These are phyloP conservation scores for Yamagishiella unicocca DNA, from an alignment of 139 green algal species.

Conservation along the genomic window DNA sequence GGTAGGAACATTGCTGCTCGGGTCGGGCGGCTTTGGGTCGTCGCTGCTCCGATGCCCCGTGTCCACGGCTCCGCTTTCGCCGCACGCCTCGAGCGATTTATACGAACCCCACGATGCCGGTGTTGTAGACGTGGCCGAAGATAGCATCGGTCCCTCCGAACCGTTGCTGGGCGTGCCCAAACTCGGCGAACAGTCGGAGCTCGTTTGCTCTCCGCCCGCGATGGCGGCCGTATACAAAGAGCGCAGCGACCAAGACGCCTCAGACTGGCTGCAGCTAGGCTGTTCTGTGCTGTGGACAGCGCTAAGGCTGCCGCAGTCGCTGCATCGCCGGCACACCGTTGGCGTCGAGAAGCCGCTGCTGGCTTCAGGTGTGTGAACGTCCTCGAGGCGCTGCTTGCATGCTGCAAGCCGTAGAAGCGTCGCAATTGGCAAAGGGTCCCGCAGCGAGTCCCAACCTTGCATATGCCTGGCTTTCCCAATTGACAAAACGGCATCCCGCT, in stretches of 20 bases:
- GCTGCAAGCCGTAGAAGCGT: slow-evolving; percentile 20
- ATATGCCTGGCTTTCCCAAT: slow-evolving; percentile 4
- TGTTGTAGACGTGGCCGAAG: background rate
- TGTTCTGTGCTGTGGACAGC: slow-evolving; percentile 28
- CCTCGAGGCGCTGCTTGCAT: slow-evolving; percentile 23
- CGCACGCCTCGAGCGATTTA: background rate
- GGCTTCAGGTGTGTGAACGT: background rate
- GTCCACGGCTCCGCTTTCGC: no score
- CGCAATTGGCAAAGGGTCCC: slow-evolving; percentile 27
- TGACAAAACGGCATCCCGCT: background rate
- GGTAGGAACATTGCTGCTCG: no score
- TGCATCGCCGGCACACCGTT: slow-evolving; percentile 8
- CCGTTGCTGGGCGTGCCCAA: background rate
- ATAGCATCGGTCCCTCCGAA: background rate
- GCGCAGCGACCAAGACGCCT: slow-evolving; percentile 38
- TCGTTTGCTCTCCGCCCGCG: background rate
- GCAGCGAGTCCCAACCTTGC: slow-evolving; percentile 38
- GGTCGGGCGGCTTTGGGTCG: no score
- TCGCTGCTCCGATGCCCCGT: no score
- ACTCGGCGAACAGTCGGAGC: background rate
- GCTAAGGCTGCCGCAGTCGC: slow-evolving; percentile 45
- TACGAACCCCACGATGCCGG: background rate
- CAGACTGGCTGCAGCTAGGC: slow-evolving; percentile 39
- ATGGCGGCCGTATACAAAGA: background rate
- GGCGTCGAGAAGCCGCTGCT: slow-evolving; percentile 29